Base-by-base conservation (phyloP, 169 alveolate species). In the Cryptosporidium muris region DNA sequence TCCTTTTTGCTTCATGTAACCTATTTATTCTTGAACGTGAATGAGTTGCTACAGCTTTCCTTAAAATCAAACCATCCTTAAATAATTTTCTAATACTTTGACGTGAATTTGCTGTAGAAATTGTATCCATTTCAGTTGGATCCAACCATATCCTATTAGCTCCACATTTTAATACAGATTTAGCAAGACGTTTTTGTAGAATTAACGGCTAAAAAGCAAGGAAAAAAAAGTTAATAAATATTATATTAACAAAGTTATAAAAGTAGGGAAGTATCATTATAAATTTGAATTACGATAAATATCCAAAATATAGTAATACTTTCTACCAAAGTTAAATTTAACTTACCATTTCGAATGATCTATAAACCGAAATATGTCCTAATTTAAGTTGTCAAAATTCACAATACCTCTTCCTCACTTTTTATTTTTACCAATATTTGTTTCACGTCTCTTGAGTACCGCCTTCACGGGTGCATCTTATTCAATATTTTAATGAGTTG, bases 131-230 rank as follows among this genome's bases (percentile, higher is more conserved):
- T 91, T 97, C 99, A 82, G 97, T 97, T 67, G 99, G 99, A 94
- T 98, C 99, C 90, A 98, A 91, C 99, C 99, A 97, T 54, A 97
- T 97, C 91, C 99, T 97, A 89, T 95, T 93, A 81, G 92, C 92
- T 81, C 99, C 99, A 93, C 99, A 96, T 89, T 96, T 95, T 88
- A 97, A 91, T 54, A 97, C 98, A 58, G 98, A 91, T 74, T 99
- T 98, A 81, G 99, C 99, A 62, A 98, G 91, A 81, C 99, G 95
- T 94, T 97, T 96, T 92, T 98, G 98, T 74, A 95, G 95, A 65
- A 95, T 94, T 66, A 95, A 94, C 89, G 95, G 92, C 96, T 94
- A 89, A 67, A 58, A 9, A 0, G 2, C 0, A 47, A 64, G 36
- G 36, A 37, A 4, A 5, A 0, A 64, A 0, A 25, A 25, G 25